Conservation (phyloP, 2,329 filamentous ascomycete genomes). For the Chaetomiaceae sp. region DNA sequence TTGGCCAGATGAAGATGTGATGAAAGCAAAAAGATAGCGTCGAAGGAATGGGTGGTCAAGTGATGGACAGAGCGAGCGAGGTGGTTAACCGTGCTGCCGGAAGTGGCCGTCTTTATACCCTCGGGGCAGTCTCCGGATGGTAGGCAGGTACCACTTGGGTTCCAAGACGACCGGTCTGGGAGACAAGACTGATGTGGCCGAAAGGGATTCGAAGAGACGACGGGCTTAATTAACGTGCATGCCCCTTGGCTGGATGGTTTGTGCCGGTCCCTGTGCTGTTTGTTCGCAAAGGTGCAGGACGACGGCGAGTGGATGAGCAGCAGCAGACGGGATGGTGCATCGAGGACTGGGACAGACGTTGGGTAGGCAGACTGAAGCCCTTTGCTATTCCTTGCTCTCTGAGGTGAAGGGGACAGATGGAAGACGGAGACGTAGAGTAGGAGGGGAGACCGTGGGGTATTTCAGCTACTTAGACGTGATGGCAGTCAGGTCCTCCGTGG, state of each 20-base stretch:
- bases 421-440: neutral
- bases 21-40: too few relatives aligned
- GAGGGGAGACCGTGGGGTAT: constrained; percentile 7
- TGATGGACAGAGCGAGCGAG: neutral
- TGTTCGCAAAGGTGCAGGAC: constrained; percentile 24
- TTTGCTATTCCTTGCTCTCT: constrained; percentile 2
- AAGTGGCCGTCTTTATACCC: constrained; percentile 7
- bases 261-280: constrained; percentile 14
- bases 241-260: constrained; percentile 8
- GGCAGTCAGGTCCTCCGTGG: neutral
- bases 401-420: neutral
- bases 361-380: constrained; percentile 7
- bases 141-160: constrained; percentile 7
- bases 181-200: constrained; percentile 22
- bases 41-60: neutral
- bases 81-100: neutral
- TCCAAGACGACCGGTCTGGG: constrained; percentile 8
- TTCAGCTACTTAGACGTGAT: neutral
- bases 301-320: constrained; percentile 14
- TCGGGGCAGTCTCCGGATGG: constrained; percentile 1
- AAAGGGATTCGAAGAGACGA: constrained; percentile 21
- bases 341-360: constrained; percentile 13
- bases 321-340: constrained; percentile 23
- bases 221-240: constrained; percentile 16
- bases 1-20: neutral